These are phyloP conservation scores for Linnemannia exigua DNA, from an alignment of 192 early-diverging fungal species.

Conservation along the genomic window DNA sequence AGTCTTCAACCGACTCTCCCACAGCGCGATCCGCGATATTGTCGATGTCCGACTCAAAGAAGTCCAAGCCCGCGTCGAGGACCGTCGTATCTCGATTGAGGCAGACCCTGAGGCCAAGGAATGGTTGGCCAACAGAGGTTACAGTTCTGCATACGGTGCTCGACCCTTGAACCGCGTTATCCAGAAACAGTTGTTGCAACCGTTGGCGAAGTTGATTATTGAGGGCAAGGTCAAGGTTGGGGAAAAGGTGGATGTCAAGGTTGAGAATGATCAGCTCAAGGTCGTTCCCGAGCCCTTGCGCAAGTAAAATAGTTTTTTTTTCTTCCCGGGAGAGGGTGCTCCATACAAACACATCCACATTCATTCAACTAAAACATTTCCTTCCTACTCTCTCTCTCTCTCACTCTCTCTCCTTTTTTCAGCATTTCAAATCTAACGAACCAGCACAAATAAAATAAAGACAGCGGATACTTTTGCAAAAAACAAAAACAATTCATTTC, in stretches of 20 bases:
- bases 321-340: too few relatives aligned
- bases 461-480: not conserved
- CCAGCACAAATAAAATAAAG: not conserved
- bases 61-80: conserved; percentile 77
- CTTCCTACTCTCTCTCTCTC: not conserved
- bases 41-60: conserved; percentile 81
- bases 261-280: conserved; percentile 51
- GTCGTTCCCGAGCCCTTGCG: conserved; percentile 16
- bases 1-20: conserved; percentile 80
- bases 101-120: conserved; percentile 81
- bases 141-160: conserved; percentile 96
- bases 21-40: conserved; percentile 77
- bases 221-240: conserved; percentile 67
- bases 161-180: conserved; percentile 92
- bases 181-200: conserved; percentile 76
- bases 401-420: not conserved
- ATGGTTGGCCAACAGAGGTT: conserved; percentile 82
- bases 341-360: too few relatives aligned
- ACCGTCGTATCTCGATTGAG: conserved; percentile 79
- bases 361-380: too few relatives aligned
- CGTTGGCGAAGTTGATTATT: conserved; percentile 63
- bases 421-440: not conserved
- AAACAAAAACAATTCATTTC: not conserved
- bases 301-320: not conserved
- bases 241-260: conserved; percentile 55